phyloP scores from a whole-genome alignment of 108 stramenopile species.

The Ochromonas danica region DNA sequence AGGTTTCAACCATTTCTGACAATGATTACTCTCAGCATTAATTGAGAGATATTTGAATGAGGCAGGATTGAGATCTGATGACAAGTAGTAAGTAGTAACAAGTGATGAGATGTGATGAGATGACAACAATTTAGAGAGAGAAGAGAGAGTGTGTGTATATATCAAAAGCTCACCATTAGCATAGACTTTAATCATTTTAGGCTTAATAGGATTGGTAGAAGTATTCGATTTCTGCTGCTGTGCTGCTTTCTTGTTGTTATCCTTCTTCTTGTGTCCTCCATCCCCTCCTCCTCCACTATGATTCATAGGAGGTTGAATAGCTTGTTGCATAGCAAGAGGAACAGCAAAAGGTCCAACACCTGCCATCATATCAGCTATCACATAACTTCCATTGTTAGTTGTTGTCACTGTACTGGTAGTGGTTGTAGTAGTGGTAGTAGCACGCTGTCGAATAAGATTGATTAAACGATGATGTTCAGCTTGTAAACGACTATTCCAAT shows the following conservation, averaged over 20 bases:
- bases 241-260: background rate
- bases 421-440: background rate
- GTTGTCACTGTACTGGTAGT: background rate
- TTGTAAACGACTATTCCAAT: constrained; percentile 80
- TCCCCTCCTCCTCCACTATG: background rate
- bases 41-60: constrained; percentile 70
- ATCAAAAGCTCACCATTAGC: too few species aligned
- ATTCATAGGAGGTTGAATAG: background rate
- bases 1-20: constrained; percentile 49
- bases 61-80: constrained; percentile 88
- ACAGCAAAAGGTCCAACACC: constrained; percentile 96
- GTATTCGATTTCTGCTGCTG: background rate
- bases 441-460: constrained; percentile 64
- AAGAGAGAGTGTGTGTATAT: too few species aligned
- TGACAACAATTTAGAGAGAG: too few species aligned
- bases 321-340: constrained; percentile 61
- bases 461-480: background rate
- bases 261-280: background rate
- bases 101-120: too few species aligned
- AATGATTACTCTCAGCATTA: constrained; percentile 78
- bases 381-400: constrained; percentile 28
- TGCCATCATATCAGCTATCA: constrained; percentile 88
- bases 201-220: background rate
- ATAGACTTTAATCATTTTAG: constrained; percentile 51
- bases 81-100: too few species aligned